phyloP scores from a whole-genome alignment of 2,329 filamentous ascomycete genomes.

The Penicillium sp. region DNA sequence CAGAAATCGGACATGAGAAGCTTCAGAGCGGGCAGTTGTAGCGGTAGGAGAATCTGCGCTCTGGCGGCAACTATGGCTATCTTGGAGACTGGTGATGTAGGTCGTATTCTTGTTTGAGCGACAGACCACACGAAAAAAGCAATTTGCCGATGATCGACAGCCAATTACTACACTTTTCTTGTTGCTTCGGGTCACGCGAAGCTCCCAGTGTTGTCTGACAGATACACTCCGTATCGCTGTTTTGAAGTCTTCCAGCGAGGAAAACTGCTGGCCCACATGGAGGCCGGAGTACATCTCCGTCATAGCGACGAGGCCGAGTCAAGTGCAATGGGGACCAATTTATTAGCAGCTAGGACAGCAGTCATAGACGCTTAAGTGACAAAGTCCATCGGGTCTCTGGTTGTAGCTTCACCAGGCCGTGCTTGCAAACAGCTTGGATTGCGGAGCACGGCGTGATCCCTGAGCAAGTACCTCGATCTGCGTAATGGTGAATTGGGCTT shows the following conservation, averaged over 20 bases:
- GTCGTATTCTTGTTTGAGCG: constrained; percentile 43
- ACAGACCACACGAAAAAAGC: constrained; percentile 43
- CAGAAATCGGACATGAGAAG: constrained; percentile 42
- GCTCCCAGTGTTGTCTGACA: constrained; percentile 44
- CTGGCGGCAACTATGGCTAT: constrained; percentile 39
- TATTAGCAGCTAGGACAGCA: constrained; percentile 16
- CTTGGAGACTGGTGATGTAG: constrained; percentile 42
- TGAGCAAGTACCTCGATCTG: constrained; percentile 14
- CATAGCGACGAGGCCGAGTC: constrained; percentile 26
- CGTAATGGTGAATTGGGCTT: neutral
- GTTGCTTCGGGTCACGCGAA: constrained; percentile 42
- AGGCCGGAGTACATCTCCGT: constrained; percentile 43
- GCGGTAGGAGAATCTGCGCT: constrained; percentile 29
- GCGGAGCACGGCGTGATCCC: constrained; percentile 14
- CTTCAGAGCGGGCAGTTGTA: constrained; percentile 41
- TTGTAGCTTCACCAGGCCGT: constrained; percentile 6
- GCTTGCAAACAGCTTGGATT: constrained; percentile 6
- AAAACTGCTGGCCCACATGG: constrained; percentile 40
- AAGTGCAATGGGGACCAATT: constrained; percentile 14
- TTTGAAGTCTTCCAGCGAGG: constrained; percentile 42
- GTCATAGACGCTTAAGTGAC: constrained; percentile 16
- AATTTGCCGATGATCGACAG: constrained; percentile 40
- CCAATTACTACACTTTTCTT: constrained; percentile 44
- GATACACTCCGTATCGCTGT: constrained; percentile 40
- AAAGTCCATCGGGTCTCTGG: constrained; percentile 30